Percentiles rank a stretch among this genome's conserved stretches.
These are phyloP conservation scores for Epichloe glyceriae DNA, from an alignment of 2,329 filamentous ascomycete species.

Conservation along the genomic window DNA sequence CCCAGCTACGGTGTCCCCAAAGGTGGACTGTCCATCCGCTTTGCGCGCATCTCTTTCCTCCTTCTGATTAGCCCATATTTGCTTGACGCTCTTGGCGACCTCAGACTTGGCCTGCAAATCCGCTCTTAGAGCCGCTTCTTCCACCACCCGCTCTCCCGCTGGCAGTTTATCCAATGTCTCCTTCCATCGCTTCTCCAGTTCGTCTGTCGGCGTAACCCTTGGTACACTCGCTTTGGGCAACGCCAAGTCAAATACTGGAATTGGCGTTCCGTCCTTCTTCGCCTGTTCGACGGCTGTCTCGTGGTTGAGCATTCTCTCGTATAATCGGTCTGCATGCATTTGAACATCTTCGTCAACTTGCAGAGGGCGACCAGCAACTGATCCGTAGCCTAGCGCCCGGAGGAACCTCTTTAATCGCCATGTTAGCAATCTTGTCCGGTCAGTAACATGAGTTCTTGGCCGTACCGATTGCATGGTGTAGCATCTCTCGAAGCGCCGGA, in stretches of 20 bases:
- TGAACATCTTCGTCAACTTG: slow-evolving; percentile 79
- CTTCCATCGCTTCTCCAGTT: slow-evolving; percentile 38
- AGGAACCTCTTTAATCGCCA: slow-evolving; percentile 54
- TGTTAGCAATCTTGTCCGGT: background rate
- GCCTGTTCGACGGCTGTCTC: slow-evolving; percentile 63
- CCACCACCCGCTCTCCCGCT: slow-evolving; percentile 44
- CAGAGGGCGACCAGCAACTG: slow-evolving; percentile 47
- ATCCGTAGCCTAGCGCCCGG: slow-evolving; percentile 78
- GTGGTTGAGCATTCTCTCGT: slow-evolving; percentile 73
- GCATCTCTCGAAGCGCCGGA: slow-evolving; percentile 68
- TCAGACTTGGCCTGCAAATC: slow-evolving; percentile 49
- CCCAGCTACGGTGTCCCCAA: slow-evolving; percentile 17
- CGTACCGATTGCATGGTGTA: slow-evolving; percentile 75
- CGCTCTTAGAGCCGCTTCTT: slow-evolving; percentile 50
- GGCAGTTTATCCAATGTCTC: slow-evolving; percentile 44
- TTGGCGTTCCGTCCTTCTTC: slow-evolving; percentile 43
- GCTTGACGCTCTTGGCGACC: slow-evolving; percentile 42
- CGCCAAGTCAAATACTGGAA: slow-evolving; percentile 47
- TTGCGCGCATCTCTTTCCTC: slow-evolving; percentile 37
- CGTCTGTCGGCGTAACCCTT: slow-evolving; percentile 23
- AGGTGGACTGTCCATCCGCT: slow-evolving; percentile 19
- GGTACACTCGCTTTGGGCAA: slow-evolving; percentile 25
- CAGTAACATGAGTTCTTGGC: background rate
- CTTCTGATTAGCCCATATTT: slow-evolving; percentile 42
- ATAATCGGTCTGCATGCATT: slow-evolving; percentile 88